Percentiles rank a stretch among this genome's conserved stretches.
Conservation (phyloP, 306 rosid species). For the Benincasa hispida region DNA sequence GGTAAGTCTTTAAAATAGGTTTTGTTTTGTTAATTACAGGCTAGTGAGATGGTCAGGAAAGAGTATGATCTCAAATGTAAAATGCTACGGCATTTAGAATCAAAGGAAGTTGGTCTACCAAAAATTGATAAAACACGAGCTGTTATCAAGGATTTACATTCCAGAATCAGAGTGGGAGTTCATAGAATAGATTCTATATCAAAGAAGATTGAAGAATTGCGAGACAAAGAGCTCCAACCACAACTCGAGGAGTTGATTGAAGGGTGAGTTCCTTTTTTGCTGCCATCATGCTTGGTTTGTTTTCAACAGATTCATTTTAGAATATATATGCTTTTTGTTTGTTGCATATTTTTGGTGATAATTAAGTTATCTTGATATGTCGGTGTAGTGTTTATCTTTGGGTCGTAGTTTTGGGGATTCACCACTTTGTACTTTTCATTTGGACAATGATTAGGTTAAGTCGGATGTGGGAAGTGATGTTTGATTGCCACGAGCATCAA, state of each 20-base stretch:
- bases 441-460: constrained; percentile 36
- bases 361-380: background rate
- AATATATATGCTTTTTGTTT: background rate
- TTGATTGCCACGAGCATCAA: constrained; percentile 76
- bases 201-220: constrained; percentile 72
- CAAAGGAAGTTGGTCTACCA: constrained; percentile 38
- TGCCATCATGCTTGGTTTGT: background rate
- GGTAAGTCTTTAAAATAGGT: background rate
- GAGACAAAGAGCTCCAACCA: constrained; percentile 96
- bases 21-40: constrained; percentile 27
- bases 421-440: background rate
- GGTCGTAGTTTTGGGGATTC: background rate
- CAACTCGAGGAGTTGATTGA: constrained; percentile 89
- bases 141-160: constrained; percentile 77
- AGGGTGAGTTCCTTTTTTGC: constrained; percentile 40
- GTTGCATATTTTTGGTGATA: background rate
- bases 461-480: constrained; percentile 94
- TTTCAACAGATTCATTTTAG: background rate
- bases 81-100: constrained; percentile 68
- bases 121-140: constrained; percentile 76
- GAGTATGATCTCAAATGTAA: constrained; percentile 72
- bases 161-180: constrained; percentile 75
- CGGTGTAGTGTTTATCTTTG: background rate
- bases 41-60: constrained; percentile 72
- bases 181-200: constrained; percentile 87